Evolutionary conservation across 306 rosid species (phyloP).

Genomic region (Chamaecrista fasciculata): DNA sequence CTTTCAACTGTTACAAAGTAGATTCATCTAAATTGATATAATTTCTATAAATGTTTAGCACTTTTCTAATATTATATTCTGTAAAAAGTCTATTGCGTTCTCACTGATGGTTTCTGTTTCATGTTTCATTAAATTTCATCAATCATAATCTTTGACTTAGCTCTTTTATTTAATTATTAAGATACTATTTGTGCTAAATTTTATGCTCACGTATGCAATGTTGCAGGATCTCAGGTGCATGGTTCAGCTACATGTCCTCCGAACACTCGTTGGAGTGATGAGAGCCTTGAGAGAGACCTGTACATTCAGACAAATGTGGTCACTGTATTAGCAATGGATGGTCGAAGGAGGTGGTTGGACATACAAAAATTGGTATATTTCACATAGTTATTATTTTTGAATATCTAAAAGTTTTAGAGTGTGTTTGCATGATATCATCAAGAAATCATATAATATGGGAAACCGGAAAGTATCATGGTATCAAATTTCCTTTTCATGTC

Average conservation of each 20-base stretch:
- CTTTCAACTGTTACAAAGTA: constrained; percentile 22
- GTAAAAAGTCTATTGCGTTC: constrained; percentile 5
- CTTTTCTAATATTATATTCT: constrained; percentile 26
- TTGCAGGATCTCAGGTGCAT: constrained; percentile 57
- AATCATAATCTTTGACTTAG: neutral
- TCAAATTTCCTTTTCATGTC: neutral
- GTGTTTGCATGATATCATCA: neutral
- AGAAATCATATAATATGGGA: constrained; percentile 1
- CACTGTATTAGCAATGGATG: constrained; percentile 98
- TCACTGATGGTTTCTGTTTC: constrained; percentile 24
- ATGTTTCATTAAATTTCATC: constrained; percentile 17
- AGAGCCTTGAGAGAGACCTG: constrained; percentile 90
- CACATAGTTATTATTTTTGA: constrained; percentile 10
- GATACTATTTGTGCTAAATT: constrained; percentile 15
- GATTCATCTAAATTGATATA: constrained; percentile 23
- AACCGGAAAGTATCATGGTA: neutral
- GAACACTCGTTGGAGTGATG: constrained; percentile 75
- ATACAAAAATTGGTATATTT: constrained; percentile 76
- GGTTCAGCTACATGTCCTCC: constrained; percentile 61
- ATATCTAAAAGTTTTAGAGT: constrained; percentile 19
- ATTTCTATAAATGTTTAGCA: neutral
- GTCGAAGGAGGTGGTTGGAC: constrained; percentile 98
- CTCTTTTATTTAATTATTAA: constrained; percentile 16
- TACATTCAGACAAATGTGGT: constrained; percentile 73
- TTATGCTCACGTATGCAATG: constrained; percentile 8